Base-by-base conservation (phyloP, 176 grass and related monocot genomes). In the Phyllostachys edulis region DNA sequence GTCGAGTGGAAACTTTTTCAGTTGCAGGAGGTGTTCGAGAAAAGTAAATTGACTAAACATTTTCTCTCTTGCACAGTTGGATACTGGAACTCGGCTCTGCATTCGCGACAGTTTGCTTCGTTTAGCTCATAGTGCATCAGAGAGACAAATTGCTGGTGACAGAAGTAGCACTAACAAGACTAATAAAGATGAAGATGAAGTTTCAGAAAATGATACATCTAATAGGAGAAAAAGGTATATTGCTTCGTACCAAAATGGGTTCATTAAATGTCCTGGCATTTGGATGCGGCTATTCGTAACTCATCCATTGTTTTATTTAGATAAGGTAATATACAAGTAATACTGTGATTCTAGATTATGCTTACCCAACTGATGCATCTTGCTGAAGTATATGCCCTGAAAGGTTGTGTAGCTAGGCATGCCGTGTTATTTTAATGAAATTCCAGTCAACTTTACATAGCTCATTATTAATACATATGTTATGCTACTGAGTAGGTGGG, bases 91-190 rank as follows among this genome's bases (percentile, higher is more conserved):
- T 75, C 89, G 87, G 46, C 47, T 87, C 32, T 92, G 96, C 63
- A 87, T 98, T 84, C 87, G 85, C 82, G 93, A 98, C 78, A 95
- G 96, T 89, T 85, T 98, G 80, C 78, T 95, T 81, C 92, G 96
- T 73, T 87, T 98, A 85, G 91, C 93, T 67, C 74, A 61, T 87
- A 95, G 93, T 93, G 78, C 91, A 52, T 78, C 89, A 76, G 87
- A 95, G 83, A 95, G 96, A 79, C 87, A 98, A 89, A 85, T 79
- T 88, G 23, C 83, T 67, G 71, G 80, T 41, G 87, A 95, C 57
- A 93, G 80, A 86, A 98, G 72, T 88, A 93, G 82, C 57, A 85
- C 80, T 69, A 89, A 85, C 75, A 91, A 86, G 76, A 83, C 54
- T 63, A 82, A 75, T 63, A 89, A 74, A 77, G 91, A 91, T 87